A percentile compares a stretch with the other conserved stretches of the same genome.
Evolutionary conservation across 2,329 filamentous ascomycete species (phyloP).

Genomic region (Didymella sp.): DNA sequence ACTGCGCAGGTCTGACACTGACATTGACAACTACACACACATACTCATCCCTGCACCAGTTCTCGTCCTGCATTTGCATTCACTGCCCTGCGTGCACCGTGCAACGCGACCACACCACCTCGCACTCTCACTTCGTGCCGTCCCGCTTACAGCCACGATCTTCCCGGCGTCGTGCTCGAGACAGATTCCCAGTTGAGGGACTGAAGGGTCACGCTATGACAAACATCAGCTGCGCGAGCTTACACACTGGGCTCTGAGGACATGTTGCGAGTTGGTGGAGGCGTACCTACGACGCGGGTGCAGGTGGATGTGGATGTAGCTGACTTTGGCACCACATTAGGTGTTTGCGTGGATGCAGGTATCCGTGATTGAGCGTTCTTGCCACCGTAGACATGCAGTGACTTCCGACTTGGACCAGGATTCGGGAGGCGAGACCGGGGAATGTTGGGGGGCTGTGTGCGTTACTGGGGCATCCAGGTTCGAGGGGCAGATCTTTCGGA

Average conservation of each 20-base stretch:
- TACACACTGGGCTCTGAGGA: conserved; percentile 1
- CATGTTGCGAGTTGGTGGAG: not conserved
- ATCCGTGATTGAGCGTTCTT: conserved; percentile 4
- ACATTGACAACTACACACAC: conserved; percentile 18
- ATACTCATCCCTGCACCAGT: conserved; percentile 8
- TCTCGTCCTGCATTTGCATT: conserved; percentile 27
- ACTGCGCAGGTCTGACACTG: conserved; percentile 15
- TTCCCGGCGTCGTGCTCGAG: conserved; percentile 28
- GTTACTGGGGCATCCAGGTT: conserved; percentile 2
- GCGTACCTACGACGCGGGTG: conserved; percentile 5
- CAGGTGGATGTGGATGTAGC: not conserved
- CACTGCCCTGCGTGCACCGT: conserved; percentile 25
- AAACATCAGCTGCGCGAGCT: not conserved
- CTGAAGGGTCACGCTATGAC: conserved; percentile 1
- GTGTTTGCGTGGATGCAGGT: not conserved
- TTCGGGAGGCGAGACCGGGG: conserved; percentile 22
- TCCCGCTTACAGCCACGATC: conserved; percentile 14
- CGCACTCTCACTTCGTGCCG: conserved; percentile 8
- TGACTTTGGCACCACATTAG: conserved; percentile 11
- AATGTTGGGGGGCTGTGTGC: conserved; percentile 4
- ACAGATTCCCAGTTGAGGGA: conserved; percentile 22
- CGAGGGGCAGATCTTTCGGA: not conserved
- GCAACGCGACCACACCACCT: conserved; percentile 17
- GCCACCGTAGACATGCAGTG: conserved; percentile 13
- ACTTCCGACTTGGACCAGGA: conserved; percentile 21